phyloP scores from a whole-genome alignment of 352 stramenopile genomes.

The Phytophthora pluvialis region DNA sequence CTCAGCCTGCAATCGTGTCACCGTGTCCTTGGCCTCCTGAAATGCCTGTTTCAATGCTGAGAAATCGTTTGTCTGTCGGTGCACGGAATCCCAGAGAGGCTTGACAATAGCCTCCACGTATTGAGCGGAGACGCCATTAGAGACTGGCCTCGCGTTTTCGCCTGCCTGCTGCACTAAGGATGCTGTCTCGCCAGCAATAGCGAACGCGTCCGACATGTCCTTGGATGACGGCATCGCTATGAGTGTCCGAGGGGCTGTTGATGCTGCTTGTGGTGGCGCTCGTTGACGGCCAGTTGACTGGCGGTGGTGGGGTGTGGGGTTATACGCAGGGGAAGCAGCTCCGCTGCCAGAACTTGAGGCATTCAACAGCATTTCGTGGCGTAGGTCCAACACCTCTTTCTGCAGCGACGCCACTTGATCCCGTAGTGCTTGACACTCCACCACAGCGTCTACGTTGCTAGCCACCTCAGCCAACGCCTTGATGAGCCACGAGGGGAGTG shows the following conservation, averaged over 20 bases:
- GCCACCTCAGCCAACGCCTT: conserved; percentile 81
- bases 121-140: conserved; percentile 19
- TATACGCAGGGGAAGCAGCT: conserved; percentile 34
- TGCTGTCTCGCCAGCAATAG: conserved; percentile 24
- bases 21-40: conserved; percentile 76
- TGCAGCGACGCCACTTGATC: conserved; percentile 80
- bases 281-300: conserved; percentile 52
- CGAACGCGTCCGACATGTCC: conserved; percentile 38
- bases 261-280: conserved; percentile 3
- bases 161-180: conserved; percentile 20
- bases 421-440: conserved; percentile 78
- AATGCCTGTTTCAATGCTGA: conserved; percentile 64
- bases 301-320: conserved; percentile 60
- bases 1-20: conserved; percentile 73
- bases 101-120: conserved; percentile 55
- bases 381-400: conserved; percentile 82
- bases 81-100: conserved; percentile 78
- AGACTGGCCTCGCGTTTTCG: neutral
- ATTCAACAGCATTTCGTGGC: conserved; percentile 76
- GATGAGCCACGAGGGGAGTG: conserved; percentile 72
- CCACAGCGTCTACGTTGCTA: conserved; percentile 79
- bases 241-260: conserved; percentile 14
- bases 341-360: conserved; percentile 43
- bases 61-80: conserved; percentile 82
- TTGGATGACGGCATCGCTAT: conserved; percentile 26